Evolutionary conservation across 2,329 filamentous ascomycete genomes (phyloP).

Genomic region (Septoria petroselini): DNA sequence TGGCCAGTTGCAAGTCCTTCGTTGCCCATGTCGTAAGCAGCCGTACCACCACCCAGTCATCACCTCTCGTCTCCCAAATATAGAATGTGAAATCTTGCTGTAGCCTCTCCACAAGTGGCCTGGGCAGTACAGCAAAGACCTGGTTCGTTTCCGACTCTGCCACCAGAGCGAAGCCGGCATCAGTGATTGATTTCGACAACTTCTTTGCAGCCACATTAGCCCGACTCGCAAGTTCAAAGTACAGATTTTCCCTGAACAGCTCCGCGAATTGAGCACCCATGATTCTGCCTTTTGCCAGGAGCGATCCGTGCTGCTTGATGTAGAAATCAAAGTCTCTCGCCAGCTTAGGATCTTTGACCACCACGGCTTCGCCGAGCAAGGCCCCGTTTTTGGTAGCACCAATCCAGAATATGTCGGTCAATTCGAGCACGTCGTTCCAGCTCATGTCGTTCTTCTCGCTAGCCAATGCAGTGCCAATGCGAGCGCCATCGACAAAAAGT

Average conservation of each 20-base stretch:
- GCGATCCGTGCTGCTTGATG: slow-evolving; percentile 5
- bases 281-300: slow-evolving; percentile 9
- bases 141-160: slow-evolving; percentile 13
- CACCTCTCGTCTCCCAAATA: slow-evolving; percentile 8
- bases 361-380: slow-evolving; percentile 7
- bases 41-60: slow-evolving; percentile 6
- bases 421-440: slow-evolving; percentile 11
- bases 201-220: slow-evolving; percentile 4
- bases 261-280: slow-evolving; percentile 10
- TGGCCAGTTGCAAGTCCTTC: slow-evolving; percentile 2
- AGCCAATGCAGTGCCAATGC: slow-evolving; percentile 1
- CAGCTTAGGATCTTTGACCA: slow-evolving; percentile 2
- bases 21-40: slow-evolving; percentile 10
- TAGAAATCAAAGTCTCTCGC: slow-evolving; percentile 11
- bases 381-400: slow-evolving; percentile 11
- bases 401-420: slow-evolving; percentile 12
- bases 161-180: slow-evolving; percentile 4
- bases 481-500: slow-evolving; percentile 4
- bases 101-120: slow-evolving; percentile 4
- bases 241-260: slow-evolving; percentile 7
- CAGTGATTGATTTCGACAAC: slow-evolving; percentile 3
- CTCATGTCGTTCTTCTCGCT: slow-evolving; percentile 10
- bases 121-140: slow-evolving; percentile 7
- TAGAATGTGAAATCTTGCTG: slow-evolving; percentile 5
- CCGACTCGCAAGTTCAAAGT: not conserved